These are phyloP conservation scores for Alternaria sp. DNA, from an alignment of 2,329 filamentous ascomycete genomes.

Conservation along the genomic window DNA sequence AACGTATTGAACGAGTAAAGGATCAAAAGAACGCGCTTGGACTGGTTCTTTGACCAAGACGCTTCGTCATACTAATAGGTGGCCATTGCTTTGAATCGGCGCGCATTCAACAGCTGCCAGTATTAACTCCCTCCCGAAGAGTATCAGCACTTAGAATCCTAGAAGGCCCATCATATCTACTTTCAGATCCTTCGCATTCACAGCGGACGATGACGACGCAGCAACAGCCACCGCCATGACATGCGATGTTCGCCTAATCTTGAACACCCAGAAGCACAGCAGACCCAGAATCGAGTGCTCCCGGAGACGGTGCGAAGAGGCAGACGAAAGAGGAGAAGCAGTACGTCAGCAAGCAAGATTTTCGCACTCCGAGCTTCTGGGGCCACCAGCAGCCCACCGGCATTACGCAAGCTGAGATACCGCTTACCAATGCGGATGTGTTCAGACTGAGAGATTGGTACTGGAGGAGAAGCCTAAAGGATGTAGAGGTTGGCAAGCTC, in stretches of 20 bases:
- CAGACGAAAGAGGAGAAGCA: neutral
- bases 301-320: neutral
- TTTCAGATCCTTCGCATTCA: too few relatives aligned
- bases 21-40: neutral
- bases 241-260: neutral
- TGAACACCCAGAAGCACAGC: neutral
- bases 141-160: neutral
- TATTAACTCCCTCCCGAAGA: neutral
- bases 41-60: neutral
- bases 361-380: neutral
- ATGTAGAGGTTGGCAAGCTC: neutral
- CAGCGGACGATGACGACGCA: neutral
- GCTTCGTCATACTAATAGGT: neutral
- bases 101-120: neutral
- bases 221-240: neutral
- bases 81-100: neutral
- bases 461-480: neutral
- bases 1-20: neutral
- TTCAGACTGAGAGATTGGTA: slow-evolving; percentile 1
- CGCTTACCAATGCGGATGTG: slow-evolving; percentile 4
- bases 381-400: neutral
- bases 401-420: neutral
- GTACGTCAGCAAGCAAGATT: slow-evolving; percentile 3
- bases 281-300: neutral
- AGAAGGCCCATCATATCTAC: neutral